phyloP scores from a whole-genome alignment of 2,329 filamentous ascomycete genomes.

The Ophiostoma montium region DNA sequence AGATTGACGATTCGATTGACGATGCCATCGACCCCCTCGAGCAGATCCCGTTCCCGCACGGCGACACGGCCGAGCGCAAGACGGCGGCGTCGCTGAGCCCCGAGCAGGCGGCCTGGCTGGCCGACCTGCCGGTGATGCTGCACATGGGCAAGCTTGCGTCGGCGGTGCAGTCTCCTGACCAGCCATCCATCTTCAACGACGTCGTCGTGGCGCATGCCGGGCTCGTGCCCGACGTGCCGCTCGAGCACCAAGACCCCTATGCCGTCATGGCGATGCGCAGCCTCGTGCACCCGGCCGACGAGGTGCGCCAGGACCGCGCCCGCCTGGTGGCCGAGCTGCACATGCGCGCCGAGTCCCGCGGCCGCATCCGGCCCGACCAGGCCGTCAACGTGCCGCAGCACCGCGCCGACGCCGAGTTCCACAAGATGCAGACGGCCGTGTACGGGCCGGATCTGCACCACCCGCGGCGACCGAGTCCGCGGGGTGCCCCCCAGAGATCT shows the following conservation, averaged over 20 bases:
- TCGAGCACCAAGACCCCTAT: constrained; percentile 60
- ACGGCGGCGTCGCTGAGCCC: constrained; percentile 37
- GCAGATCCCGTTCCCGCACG: constrained; percentile 18
- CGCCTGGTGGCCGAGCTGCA: constrained; percentile 24
- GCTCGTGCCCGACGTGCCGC: constrained; percentile 57
- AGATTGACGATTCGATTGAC: too few species aligned
- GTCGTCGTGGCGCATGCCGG: constrained; percentile 76
- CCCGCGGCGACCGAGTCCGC: constrained; percentile 4
- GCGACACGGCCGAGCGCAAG: constrained; percentile 22
- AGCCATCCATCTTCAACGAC: constrained; percentile 29
- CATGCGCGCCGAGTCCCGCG: constrained; percentile 14
- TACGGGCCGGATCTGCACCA: constrained; percentile 10
- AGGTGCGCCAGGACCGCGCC: constrained; percentile 26
- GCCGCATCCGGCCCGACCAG: constrained; percentile 8
- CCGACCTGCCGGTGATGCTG: constrained; percentile 63
- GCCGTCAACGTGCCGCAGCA: constrained; percentile 9
- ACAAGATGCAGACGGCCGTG: constrained; percentile 6
- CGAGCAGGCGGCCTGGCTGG: constrained; percentile 55
- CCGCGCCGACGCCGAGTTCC: constrained; percentile 14
- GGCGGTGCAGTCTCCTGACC: constrained; percentile 9
- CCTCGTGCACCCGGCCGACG: constrained; percentile 46
- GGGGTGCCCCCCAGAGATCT: neutral
- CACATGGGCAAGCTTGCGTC: constrained; percentile 44
- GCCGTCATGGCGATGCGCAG: constrained; percentile 89
- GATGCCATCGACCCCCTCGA: constrained; percentile 7